phyloP scores from a whole-genome alignment of 2,329 filamentous ascomycete species.

The Penicillium psychrosexuale region DNA sequence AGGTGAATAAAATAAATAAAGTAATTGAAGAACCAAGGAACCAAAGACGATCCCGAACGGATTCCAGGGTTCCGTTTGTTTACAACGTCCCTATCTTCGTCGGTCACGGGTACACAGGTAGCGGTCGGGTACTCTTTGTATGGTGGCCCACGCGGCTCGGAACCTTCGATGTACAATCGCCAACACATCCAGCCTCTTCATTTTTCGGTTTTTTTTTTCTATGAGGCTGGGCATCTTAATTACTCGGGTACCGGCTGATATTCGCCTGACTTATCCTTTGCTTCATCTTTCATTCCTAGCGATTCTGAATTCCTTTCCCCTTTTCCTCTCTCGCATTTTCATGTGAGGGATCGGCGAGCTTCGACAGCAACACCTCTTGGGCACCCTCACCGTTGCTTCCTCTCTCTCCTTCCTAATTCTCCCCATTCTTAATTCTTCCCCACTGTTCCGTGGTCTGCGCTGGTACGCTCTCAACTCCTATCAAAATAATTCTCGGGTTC shows the following conservation, averaged over 20 bases:
- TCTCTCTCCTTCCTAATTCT: conserved; percentile 9
- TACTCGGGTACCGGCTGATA: conserved; percentile 4
- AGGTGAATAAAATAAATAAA: background rate
- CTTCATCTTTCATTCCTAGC: conserved; percentile 13
- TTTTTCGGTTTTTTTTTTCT: conserved; percentile 5
- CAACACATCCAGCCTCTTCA: conserved; percentile 4
- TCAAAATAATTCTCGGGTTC: conserved; percentile 3
- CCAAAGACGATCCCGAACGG: conserved; percentile 4
- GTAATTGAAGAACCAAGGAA: conserved; percentile 5
- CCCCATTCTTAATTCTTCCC: conserved; percentile 7
- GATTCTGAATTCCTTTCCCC: conserved; percentile 1
- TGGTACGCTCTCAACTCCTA: conserved; percentile 23
- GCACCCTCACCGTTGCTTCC: conserved; percentile 4
- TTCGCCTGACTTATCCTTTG: background rate
- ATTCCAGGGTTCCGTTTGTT: conserved; percentile 2
- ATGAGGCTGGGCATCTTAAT: conserved; percentile 1
- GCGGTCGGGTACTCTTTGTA: background rate
- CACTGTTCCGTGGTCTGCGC: conserved; percentile 21
- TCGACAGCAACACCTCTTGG: background rate
- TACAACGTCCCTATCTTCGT: background rate
- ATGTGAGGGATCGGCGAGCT: conserved; percentile 28
- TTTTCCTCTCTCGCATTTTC: conserved; percentile 13
- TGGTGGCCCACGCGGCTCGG: background rate
- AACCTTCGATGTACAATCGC: conserved; percentile 5
- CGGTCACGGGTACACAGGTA: background rate